Evolutionary conservation across 805 yeast genomes (phyloP).

Genomic region (Nakazawaea holstii): DNA sequence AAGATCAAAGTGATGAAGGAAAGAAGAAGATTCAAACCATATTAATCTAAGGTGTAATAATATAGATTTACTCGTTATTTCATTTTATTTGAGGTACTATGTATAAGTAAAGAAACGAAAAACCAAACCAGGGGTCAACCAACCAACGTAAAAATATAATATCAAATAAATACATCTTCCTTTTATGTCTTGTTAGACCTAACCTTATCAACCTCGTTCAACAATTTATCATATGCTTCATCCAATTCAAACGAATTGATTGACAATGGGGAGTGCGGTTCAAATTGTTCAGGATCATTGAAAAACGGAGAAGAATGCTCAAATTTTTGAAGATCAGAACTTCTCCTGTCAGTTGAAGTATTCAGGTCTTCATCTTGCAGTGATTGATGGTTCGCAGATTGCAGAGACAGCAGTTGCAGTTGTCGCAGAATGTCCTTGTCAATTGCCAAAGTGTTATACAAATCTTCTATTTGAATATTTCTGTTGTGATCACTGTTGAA

Average conservation of each 20-base stretch:
- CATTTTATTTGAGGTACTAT: not conserved
- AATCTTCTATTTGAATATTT: constrained; percentile 18
- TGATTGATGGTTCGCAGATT: not conserved
- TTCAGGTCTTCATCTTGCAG: not conserved
- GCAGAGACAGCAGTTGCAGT: not conserved
- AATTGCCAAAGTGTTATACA: constrained; percentile 6
- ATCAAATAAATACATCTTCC: not conserved
- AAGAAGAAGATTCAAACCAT: constrained; percentile 81
- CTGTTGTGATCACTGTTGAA: constrained; percentile 43
- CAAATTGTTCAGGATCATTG: not conserved
- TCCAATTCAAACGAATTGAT: constrained; percentile 33
- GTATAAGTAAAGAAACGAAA: not conserved
- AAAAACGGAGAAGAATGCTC: not conserved
- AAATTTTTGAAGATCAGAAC: constrained; percentile 5
- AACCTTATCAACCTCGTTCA: constrained; percentile 63
- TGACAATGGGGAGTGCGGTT: constrained; percentile 20
- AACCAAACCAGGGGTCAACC: not conserved
- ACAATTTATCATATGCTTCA: constrained; percentile 65
- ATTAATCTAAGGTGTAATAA: constrained; percentile 29
- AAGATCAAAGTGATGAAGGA: constrained; percentile 74
- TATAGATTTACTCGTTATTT: not conserved
- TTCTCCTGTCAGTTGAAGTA: not conserved
- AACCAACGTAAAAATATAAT: too few species aligned
- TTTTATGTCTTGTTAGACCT: constrained; percentile 38
- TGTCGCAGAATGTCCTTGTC: not conserved